Evolutionary conservation across 2,329 filamentous ascomycete species (phyloP), one percentile per base, ranked within the genome.

Genomic region (Dendrostoma leiphaemia): DNA sequence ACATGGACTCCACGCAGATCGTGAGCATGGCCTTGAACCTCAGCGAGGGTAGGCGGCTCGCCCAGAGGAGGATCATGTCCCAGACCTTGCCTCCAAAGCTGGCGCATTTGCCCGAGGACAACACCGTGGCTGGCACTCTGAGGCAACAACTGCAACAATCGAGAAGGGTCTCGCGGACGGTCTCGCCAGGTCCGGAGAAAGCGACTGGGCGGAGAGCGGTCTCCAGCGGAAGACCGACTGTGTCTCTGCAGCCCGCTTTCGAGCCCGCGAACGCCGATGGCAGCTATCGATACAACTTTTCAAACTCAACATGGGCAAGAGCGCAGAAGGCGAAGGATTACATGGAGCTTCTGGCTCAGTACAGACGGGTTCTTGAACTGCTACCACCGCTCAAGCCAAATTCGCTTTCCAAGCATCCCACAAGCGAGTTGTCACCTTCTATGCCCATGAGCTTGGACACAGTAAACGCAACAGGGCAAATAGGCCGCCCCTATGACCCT

Each of bases 11-110:
- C 7, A 84, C 88, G 4, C 90, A 96, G 69, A 95, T 97, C 60
- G 91, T 97, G 38, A 91, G 91, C 64, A 89, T 97, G 82, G 93
- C 93, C 1, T 73, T 97, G 62, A 94, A 88, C 60, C 72, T 97
- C 47, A 96, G 89, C 73, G 91, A 97, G 69, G 90, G 87, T 64
- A 83, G 85, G 60, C 83, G 84, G 65, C 79, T 79, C 71, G 89
- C 77, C 58, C 83, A 74, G 69, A 82, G 76, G 70, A 80, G 74
- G 69, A 84, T 67, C 68, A 79, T 70, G 61, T 82, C 65, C 52
- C 83, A 66, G 65, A 80, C 69, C 52, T 74, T 73, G 32, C 82
- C 72, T 28, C 81, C 75, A 44, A 75, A 72, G 37, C 73, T 80
- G 51, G 74, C 76, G 4, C 80, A 82, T 4, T 64, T 83, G 3